Percentiles rank a stretch among this genome's conserved stretches.
Conservation (phyloP, 2,329 filamentous ascomycete species). For the Claviceps spartinae region DNA sequence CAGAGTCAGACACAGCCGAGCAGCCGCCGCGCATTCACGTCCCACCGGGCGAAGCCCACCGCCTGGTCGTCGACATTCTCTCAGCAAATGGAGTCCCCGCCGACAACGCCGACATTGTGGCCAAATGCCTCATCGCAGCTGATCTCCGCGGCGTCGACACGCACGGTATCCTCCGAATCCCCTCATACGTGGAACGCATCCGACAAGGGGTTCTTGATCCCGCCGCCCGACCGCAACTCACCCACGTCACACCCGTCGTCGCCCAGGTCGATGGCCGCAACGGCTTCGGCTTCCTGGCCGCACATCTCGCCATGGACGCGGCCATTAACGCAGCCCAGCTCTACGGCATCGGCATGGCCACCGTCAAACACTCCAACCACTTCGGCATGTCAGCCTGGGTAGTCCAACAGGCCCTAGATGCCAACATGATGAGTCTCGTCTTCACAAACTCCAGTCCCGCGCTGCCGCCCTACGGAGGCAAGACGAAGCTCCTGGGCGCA, state of each 20-base stretch:
- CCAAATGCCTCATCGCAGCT: constrained; percentile 56
- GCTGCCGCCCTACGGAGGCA: constrained; percentile 57
- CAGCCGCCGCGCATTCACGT: not conserved
- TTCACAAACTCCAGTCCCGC: constrained; percentile 63
- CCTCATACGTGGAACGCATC: constrained; percentile 63
- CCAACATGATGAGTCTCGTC: constrained; percentile 54
- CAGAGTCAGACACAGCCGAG: not conserved
- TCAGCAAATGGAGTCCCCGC: constrained; percentile 45
- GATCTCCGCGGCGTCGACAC: constrained; percentile 71
- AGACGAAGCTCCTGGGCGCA: constrained; percentile 56
- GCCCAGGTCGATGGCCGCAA: constrained; percentile 56
- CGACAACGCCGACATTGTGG: constrained; percentile 46
- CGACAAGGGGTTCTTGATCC: constrained; percentile 55
- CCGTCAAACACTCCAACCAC: constrained; percentile 65
- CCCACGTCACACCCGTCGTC: constrained; percentile 55
- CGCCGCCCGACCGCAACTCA: constrained; percentile 41
- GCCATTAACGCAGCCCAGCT: constrained; percentile 52
- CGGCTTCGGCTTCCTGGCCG: constrained; percentile 62
- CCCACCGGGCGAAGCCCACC: constrained; percentile 24
- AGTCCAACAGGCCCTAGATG: constrained; percentile 63
- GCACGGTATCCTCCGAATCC: constrained; percentile 63
- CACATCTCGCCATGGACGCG: constrained; percentile 48
- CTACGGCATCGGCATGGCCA: constrained; percentile 63
- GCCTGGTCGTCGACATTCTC: constrained; percentile 42
- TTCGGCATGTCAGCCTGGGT: constrained; percentile 77